Conservation (phyloP, 768 basidiomycete genomes). For the Candolleomyces eurysporus region DNA sequence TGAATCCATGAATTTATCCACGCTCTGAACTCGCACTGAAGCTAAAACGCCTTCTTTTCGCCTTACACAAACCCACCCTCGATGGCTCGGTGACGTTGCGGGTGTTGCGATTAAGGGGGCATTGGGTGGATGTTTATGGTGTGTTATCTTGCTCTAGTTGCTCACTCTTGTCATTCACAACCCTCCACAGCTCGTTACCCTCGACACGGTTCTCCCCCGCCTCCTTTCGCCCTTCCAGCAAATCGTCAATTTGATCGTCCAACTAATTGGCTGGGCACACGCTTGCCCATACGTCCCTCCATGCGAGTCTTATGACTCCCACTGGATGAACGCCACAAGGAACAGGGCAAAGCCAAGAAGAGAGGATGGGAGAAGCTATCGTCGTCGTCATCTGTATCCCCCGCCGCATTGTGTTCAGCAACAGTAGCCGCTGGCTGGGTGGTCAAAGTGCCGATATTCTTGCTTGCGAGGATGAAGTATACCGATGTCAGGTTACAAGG, state of each 20-base stretch:
- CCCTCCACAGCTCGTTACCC: conserved; percentile 44
- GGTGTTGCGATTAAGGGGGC: too few relatives aligned
- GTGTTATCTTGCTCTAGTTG: conserved; percentile 9
- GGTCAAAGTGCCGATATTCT: conserved; percentile 40
- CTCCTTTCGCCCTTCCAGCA: conserved; percentile 27
- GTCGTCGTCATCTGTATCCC: conserved; percentile 14
- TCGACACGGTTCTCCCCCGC: conserved; percentile 66
- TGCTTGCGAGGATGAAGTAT: neutral
- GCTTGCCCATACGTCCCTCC: conserved; percentile 46
- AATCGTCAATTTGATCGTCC: conserved; percentile 50
- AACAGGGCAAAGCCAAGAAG: conserved; percentile 40
- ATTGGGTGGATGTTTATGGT: conserved; percentile 42
- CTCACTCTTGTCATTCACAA: conserved; percentile 1
- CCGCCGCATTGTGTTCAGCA: neutral
- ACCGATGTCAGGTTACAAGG: conserved; percentile 53
- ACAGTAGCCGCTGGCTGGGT: conserved; percentile 31
- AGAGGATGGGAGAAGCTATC: conserved; percentile 73
- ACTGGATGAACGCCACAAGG: conserved; percentile 45
- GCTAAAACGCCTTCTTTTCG: too few relatives aligned
- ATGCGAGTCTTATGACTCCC: conserved; percentile 64
- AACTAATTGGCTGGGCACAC: conserved; percentile 62
- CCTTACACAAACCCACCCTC: too few relatives aligned
- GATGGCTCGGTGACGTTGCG: too few relatives aligned
- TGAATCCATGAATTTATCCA: too few relatives aligned
- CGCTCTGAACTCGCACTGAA: too few relatives aligned